These are phyloP conservation scores for Guyanaporus albipodus DNA, from an alignment of 768 basidiomycete species.

Conservation along the genomic window DNA sequence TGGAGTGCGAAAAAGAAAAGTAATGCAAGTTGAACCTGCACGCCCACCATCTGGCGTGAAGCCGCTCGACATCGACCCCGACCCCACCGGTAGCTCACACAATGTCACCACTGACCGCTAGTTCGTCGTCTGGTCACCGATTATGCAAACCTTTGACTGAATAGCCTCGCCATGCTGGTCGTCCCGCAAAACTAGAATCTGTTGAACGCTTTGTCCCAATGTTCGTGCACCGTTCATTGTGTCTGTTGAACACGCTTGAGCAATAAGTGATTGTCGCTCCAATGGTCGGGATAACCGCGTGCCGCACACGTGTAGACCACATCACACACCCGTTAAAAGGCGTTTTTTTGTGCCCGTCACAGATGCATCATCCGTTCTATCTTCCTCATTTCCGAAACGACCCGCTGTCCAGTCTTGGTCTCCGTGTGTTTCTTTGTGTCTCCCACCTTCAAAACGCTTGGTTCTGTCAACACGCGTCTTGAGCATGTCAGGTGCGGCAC, in stretches of 20 bases:
- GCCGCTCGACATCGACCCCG: not conserved
- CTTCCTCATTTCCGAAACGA: slow-evolving; percentile 3
- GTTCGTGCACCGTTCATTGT: not conserved
- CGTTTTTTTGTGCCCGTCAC: slow-evolving; percentile 17
- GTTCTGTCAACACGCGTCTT: slow-evolving; percentile 4
- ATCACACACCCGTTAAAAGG: slow-evolving; percentile 32
- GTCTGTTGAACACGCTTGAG: slow-evolving; percentile 12
- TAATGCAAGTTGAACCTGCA: slow-evolving; percentile 3
- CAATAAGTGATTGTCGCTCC: slow-evolving; percentile 8
- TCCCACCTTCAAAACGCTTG: not conserved
- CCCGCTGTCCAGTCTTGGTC: not conserved
- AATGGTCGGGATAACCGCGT: slow-evolving; percentile 29
- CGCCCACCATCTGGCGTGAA: no score
- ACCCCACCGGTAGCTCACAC: not conserved
- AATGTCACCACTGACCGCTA: not conserved
- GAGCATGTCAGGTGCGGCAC: slow-evolving; percentile 5
- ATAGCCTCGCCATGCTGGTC: not conserved
- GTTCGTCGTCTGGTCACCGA: not conserved
- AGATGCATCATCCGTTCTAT: slow-evolving; percentile 18
- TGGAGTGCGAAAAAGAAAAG: not conserved
- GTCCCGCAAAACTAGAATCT: slow-evolving; percentile 1
- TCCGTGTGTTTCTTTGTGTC: not conserved
- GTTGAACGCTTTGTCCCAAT: slow-evolving; percentile 11
- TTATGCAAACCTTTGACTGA: slow-evolving; percentile 1
- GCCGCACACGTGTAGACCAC: slow-evolving; percentile 30